Conservation (phyloP, 169 alveolate species). For the Plasmodium vinckei region DNA sequence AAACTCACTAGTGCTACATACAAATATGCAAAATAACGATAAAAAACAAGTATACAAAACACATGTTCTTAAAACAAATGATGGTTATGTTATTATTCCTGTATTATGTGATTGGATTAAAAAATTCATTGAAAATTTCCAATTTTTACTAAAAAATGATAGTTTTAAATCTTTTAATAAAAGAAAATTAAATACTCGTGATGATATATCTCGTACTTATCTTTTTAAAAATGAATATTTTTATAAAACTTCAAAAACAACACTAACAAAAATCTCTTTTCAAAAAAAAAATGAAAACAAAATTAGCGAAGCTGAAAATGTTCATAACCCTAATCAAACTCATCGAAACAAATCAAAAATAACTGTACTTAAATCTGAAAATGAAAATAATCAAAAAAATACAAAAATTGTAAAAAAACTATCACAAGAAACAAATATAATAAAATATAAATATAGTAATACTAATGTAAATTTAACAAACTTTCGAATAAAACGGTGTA, state of each 20-base stretch:
- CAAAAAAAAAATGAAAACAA: too few species aligned
- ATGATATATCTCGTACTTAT: background rate
- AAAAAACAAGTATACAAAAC: background rate
- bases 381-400: background rate
- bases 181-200: background rate
- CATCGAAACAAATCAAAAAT: too few species aligned
- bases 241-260: background rate
- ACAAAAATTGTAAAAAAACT: background rate
- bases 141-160: slow-evolving; percentile 32
- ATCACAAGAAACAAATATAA: slow-evolving; percentile 7
- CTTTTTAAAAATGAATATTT: slow-evolving; percentile 1
- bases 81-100: slow-evolving; percentile 75
- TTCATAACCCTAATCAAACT: too few species aligned
- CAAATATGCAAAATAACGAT: background rate
- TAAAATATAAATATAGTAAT: slow-evolving; percentile 35
- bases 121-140: slow-evolving; percentile 33
- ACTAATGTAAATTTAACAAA: slow-evolving; percentile 31
- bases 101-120: slow-evolving; percentile 58
- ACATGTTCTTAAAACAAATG: slow-evolving; percentile 27
- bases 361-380: too few species aligned
- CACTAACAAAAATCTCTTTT: too few species aligned
- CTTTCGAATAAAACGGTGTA: slow-evolving; percentile 58
- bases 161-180: slow-evolving; percentile 25
- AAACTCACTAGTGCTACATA: too few species aligned
- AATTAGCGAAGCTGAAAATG: too few species aligned